Conservation (phyloP, 2,329 filamentous ascomycete genomes). For the Colletotrichum trifolii region DNA sequence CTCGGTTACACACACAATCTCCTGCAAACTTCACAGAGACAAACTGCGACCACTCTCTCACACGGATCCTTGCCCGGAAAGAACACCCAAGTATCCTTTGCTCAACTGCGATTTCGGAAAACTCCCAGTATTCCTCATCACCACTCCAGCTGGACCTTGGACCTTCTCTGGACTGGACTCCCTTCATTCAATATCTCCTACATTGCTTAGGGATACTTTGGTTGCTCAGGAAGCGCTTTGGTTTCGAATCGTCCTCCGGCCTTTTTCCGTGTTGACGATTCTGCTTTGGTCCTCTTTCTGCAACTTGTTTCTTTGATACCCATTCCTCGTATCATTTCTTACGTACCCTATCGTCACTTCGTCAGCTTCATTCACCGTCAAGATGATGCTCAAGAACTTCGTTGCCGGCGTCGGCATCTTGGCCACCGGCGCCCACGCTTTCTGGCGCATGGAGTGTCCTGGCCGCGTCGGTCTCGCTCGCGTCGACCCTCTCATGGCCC, state of each 20-base stretch:
- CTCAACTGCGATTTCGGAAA: neutral
- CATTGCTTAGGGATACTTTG: constrained; percentile 8
- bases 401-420: constrained; percentile 4
- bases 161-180: constrained; percentile 2
- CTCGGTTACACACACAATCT: too few relatives aligned
- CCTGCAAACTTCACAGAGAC: too few relatives aligned
- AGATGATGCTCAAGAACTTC: constrained; percentile 20
- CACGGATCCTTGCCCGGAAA: neutral
- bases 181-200: constrained; percentile 6
- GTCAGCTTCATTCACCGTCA: constrained; percentile 38
- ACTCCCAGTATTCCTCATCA: constrained; percentile 4
- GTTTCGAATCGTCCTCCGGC: constrained; percentile 12
- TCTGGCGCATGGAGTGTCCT: constrained; percentile 91
- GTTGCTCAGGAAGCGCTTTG: constrained; percentile 18
- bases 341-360: neutral
- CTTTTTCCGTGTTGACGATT: neutral
- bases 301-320: constrained; percentile 29
- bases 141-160: constrained; percentile 23
- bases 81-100: constrained; percentile 23
- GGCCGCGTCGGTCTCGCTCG: constrained; percentile 75
- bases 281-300: constrained; percentile 31
- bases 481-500: constrained; percentile 80
- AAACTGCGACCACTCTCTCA: too few relatives aligned
- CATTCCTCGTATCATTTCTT: constrained; percentile 24
- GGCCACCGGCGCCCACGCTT: constrained; percentile 65